phyloP scores from a whole-genome alignment of 192 early-diverging fungal genomes.

The Jimgerdemannia flammicorona region DNA sequence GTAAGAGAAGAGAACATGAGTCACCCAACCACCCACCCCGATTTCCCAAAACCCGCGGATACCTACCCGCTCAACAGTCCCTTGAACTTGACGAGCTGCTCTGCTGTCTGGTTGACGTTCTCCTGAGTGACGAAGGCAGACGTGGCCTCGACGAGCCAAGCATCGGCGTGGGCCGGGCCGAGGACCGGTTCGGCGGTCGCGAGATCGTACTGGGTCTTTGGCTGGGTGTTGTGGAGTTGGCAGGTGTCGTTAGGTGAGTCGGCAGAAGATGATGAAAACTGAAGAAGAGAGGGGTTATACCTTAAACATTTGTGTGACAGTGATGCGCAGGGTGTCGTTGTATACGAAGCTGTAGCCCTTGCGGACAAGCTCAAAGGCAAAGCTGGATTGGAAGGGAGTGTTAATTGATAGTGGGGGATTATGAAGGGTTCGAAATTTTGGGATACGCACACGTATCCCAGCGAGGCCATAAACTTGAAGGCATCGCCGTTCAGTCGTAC shows the following conservation, averaged over 20 bases:
- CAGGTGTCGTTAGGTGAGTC: neutral
- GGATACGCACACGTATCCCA: conserved; percentile 62
- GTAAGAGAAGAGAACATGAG: neutral
- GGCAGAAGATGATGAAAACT: neutral
- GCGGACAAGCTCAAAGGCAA: conserved; percentile 60
- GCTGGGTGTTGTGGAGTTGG: conserved; percentile 2
- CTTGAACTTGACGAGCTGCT: conserved; percentile 46
- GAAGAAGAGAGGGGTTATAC: conserved; percentile 15
- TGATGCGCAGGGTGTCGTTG: conserved; percentile 47
- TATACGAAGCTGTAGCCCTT: conserved; percentile 62
- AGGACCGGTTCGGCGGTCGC: conserved; percentile 35
- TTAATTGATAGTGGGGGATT: too few species aligned
- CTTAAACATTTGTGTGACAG: conserved; percentile 56
- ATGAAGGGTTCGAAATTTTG: too few species aligned
- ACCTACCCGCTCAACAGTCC: conserved; percentile 33
- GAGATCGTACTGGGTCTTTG: conserved; percentile 44
- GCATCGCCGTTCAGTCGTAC: conserved; percentile 64
- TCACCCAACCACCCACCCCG: neutral
- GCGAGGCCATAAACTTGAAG: conserved; percentile 59
- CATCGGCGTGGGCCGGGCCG: conserved; percentile 28
- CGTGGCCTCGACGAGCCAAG: conserved; percentile 61
- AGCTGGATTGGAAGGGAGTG: conserved; percentile 15
- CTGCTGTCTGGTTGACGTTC: conserved; percentile 44
- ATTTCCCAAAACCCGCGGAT: neutral
- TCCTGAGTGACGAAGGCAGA: conserved; percentile 51